Conservation (phyloP, 257 asterid species). For the Linderniella brevidens region DNA sequence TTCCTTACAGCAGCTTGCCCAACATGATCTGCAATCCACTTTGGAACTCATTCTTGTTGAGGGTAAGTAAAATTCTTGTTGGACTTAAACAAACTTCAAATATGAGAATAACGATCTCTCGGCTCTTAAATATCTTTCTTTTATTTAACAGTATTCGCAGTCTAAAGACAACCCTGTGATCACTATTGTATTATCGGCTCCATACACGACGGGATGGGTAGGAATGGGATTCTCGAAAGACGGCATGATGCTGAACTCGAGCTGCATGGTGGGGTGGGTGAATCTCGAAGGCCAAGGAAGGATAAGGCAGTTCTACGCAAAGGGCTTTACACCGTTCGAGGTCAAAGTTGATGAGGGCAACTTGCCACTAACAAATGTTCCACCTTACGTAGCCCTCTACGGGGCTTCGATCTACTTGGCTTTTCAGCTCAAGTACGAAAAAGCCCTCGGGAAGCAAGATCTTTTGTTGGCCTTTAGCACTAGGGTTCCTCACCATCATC, state of each 20-base stretch:
- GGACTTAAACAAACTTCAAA: background rate
- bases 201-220: constrained; percentile 79
- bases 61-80: constrained; percentile 33
- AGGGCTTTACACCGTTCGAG: constrained; percentile 53
- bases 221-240: constrained; percentile 81
- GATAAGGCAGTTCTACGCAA: constrained; percentile 46
- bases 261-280: constrained; percentile 92
- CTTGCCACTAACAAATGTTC: constrained; percentile 54
- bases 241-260: constrained; percentile 76
- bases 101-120: background rate
- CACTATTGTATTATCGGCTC: constrained; percentile 58
- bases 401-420: constrained; percentile 63
- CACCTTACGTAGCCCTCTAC: constrained; percentile 49
- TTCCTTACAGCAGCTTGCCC: constrained; percentile 51
- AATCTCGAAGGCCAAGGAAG: constrained; percentile 49
- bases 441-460: constrained; percentile 43
- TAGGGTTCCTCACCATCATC: constrained; percentile 65
- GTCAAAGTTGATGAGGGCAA: constrained; percentile 59
- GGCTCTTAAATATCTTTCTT: background rate
- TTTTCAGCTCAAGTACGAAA: constrained; percentile 56
- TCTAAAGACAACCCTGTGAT: constrained; percentile 41
- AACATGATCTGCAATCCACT: constrained; percentile 68
- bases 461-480: constrained; percentile 59
- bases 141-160: constrained; percentile 55
- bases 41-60: constrained; percentile 68